Evolutionary conservation across 2,329 filamentous ascomycete genomes (phyloP).

Genomic region (Xylaria sp.): DNA sequence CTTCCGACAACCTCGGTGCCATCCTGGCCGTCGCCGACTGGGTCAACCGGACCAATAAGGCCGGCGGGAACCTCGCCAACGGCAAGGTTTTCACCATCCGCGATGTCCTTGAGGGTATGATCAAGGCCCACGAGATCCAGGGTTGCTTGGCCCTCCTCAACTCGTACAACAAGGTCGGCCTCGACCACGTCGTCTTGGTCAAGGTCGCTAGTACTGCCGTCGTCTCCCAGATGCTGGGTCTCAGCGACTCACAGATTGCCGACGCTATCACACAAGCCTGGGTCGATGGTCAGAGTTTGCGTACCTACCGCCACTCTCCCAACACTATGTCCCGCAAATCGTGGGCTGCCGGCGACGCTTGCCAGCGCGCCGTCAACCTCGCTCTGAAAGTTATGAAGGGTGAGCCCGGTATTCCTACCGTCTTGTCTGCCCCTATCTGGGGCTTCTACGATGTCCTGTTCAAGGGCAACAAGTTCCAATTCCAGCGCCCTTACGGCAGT

Average conservation of each 20-base stretch:
- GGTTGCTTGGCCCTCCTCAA: slow-evolving; percentile 96
- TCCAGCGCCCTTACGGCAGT: slow-evolving; percentile 95
- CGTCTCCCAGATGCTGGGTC: slow-evolving; percentile 92
- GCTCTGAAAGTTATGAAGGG: slow-evolving; percentile 91
- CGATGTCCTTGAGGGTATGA: slow-evolving; percentile 96
- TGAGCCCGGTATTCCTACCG: slow-evolving; percentile 89
- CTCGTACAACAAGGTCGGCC: slow-evolving; percentile 97
- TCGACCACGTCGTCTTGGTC: slow-evolving; percentile 97
- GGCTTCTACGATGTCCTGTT: slow-evolving; percentile 99
- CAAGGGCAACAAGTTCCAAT: slow-evolving; percentile 94
- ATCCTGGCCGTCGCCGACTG: slow-evolving; percentile 98
- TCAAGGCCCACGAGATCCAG: slow-evolving; percentile 99
- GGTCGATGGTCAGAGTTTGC: slow-evolving; percentile 94
- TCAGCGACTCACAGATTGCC: slow-evolving; percentile 89
- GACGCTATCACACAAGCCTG: slow-evolving; percentile 97
- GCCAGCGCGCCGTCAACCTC: slow-evolving; percentile 92
- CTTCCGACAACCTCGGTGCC: slow-evolving; percentile 96
- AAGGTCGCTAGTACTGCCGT: slow-evolving; percentile 97
- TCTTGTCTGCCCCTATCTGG: slow-evolving; percentile 92
- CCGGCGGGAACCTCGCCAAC: slow-evolving; percentile 80
- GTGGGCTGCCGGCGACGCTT: slow-evolving; percentile 98
- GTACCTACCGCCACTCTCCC: slow-evolving; percentile 95
- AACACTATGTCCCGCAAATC: slow-evolving; percentile 99
- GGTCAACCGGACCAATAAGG: slow-evolving; percentile 89
- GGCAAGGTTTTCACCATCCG: slow-evolving; percentile 89